Evolutionary conservation across 345 rosid genomes (phyloP).

Genomic region (Rubroshorea leprosula): DNA sequence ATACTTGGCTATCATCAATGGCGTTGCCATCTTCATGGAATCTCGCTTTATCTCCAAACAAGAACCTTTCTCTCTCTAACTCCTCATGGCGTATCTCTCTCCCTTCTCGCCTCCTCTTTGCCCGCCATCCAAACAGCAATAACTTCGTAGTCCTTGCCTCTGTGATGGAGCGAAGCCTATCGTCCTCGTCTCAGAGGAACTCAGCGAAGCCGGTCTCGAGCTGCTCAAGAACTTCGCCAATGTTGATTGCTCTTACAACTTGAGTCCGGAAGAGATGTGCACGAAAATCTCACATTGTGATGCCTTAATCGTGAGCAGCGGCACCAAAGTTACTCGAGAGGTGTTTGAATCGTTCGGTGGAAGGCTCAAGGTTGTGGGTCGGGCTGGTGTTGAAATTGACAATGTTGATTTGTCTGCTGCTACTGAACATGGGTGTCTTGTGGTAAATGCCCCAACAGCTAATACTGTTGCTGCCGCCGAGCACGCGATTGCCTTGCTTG

Average conservation of each 20-base stretch:
- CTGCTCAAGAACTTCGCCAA: slow-evolving; percentile 34
- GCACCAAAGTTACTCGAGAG: slow-evolving; percentile 42
- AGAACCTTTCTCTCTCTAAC: background rate
- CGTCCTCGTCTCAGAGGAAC: slow-evolving; percentile 49
- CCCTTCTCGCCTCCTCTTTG: slow-evolving; percentile 5
- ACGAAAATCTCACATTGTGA: slow-evolving; percentile 54
- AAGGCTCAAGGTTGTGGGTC: slow-evolving; percentile 49
- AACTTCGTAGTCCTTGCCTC: slow-evolving; percentile 5
- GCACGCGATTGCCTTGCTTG: slow-evolving; percentile 46
- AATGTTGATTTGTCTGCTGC: slow-evolving; percentile 53
- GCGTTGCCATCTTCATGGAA: slow-evolving; percentile 9
- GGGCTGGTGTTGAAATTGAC: slow-evolving; percentile 59
- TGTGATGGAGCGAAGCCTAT: slow-evolving; percentile 31
- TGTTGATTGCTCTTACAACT: slow-evolving; percentile 50
- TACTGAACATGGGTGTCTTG: slow-evolving; percentile 52
- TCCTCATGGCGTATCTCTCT: slow-evolving; percentile 12
- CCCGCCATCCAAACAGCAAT: background rate
- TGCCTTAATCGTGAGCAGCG: slow-evolving; percentile 52
- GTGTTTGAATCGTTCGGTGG: slow-evolving; percentile 50
- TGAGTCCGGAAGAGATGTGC: slow-evolving; percentile 45
- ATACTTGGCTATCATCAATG: too few species aligned
- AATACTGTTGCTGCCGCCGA: slow-evolving; percentile 55
- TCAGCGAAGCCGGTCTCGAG: slow-evolving; percentile 38
- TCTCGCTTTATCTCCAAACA: slow-evolving; percentile 6
- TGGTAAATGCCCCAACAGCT: slow-evolving; percentile 51